phyloP scores from a whole-genome alignment of 306 rosid genomes.

The Gillenia trifoliata region DNA sequence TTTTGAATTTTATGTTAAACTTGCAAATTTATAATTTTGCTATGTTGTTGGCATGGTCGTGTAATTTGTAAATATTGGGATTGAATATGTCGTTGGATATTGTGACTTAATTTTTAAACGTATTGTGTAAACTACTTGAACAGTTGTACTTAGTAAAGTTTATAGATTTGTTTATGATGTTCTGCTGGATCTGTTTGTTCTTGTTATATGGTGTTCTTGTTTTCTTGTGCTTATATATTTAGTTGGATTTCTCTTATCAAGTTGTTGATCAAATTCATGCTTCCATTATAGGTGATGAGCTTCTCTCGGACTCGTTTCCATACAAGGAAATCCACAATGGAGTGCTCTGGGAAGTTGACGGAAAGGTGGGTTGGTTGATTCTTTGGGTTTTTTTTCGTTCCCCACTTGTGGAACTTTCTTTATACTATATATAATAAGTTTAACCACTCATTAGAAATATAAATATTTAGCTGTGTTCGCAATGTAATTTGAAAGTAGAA shows the following conservation, averaged over 20 bases:
- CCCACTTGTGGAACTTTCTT: neutral
- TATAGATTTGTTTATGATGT: neutral
- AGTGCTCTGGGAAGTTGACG: slow-evolving; percentile 76
- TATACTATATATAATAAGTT: too few relatives aligned
- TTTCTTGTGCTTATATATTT: neutral
- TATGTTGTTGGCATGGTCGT: neutral
- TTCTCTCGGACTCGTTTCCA: slow-evolving; percentile 72
- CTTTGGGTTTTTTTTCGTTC: neutral
- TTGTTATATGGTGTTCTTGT: neutral
- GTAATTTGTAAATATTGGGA: neutral
- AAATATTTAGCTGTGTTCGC: neutral
- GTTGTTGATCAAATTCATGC: neutral
- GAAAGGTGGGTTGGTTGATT: slow-evolving; percentile 47
- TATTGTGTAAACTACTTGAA: neutral
- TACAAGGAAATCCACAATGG: slow-evolving; percentile 71
- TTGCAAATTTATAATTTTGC: neutral
- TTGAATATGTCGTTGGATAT: neutral
- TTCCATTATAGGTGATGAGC: slow-evolving; percentile 61
- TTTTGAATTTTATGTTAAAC: too few relatives aligned
- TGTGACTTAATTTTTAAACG: neutral
- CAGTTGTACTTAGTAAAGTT: neutral
- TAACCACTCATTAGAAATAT: too few relatives aligned
- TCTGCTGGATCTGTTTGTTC: neutral
- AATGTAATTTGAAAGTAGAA: neutral
- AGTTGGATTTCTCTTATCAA: neutral